phyloP scores from a whole-genome alignment of 495 filamentous ascomycete genomes.

The Extremus antarcticus region DNA sequence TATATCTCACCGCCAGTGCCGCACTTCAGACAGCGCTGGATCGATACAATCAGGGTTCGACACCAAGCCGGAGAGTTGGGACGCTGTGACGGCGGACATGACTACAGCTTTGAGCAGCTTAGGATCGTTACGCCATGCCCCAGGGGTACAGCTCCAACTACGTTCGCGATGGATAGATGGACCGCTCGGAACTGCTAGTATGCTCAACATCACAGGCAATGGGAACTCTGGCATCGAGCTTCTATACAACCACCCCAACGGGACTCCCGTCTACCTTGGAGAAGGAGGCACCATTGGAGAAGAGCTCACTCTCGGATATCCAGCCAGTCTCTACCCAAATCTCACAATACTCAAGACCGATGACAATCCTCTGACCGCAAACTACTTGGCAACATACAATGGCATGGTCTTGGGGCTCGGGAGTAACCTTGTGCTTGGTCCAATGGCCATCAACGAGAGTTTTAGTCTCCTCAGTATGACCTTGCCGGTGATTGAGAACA shows the following conservation, averaged over 20 bases:
- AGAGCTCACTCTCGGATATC: too few species aligned
- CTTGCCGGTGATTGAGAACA: slow-evolving; percentile 55
- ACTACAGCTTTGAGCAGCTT: neutral
- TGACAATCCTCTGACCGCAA: slow-evolving; percentile 28
- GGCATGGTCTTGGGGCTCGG: slow-evolving; percentile 42
- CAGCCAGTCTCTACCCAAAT: neutral
- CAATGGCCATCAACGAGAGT: slow-evolving; percentile 51
- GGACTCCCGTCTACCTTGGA: too few species aligned
- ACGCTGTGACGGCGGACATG: neutral
- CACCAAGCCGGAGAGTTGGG: slow-evolving; percentile 21
- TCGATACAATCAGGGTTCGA: slow-evolving; percentile 47
- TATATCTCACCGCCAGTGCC: slow-evolving; percentile 53
- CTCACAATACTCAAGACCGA: neutral
- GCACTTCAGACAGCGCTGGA: slow-evolving; percentile 52
- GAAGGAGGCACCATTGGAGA: too few species aligned
- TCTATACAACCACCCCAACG: too few species aligned
- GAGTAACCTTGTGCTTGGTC: slow-evolving; percentile 49
- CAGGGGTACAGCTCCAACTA: slow-evolving; percentile 43
- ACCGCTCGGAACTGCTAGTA: slow-evolving; percentile 28
- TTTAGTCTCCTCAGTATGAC: slow-evolving; percentile 66
- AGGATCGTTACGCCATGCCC: neutral
- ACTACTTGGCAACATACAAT: slow-evolving; percentile 29
- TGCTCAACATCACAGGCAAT: slow-evolving; percentile 55
- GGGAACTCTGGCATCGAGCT: too few species aligned
- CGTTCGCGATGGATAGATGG: slow-evolving; percentile 53